These are phyloP conservation scores for Beauveria sp. DNA, from an alignment of 2,329 filamentous ascomycete species.

Conservation along the genomic window DNA sequence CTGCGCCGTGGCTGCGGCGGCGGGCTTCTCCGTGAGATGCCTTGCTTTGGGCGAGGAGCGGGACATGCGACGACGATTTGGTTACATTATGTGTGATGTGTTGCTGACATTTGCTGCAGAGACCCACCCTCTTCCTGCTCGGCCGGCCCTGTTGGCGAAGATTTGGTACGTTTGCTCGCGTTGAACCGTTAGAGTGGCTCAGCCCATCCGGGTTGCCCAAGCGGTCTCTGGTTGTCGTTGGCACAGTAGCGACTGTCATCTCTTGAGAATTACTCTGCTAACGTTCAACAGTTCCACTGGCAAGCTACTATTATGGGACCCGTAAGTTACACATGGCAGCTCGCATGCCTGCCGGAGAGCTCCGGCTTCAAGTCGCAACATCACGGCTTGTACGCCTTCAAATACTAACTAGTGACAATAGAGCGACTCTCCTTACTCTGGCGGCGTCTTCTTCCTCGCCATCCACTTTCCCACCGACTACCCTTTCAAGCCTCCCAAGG, in stretches of 20 bases:
- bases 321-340: constrained; percentile 51
- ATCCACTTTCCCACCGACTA: constrained; percentile 99
- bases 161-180: constrained; percentile 67
- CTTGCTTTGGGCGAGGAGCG: not conserved
- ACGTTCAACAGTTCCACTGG: constrained; percentile 80
- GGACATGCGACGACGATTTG: not conserved
- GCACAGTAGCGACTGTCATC: not conserved
- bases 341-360: not conserved
- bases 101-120: constrained; percentile 40
- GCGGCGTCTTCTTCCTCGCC: constrained; percentile 96
- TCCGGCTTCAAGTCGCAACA: not conserved
- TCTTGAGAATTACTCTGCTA: constrained; percentile 17
- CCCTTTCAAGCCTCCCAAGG: constrained; percentile 99
- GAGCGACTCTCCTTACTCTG: constrained; percentile 95
- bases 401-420: constrained; percentile 34
- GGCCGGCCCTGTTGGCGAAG: constrained; percentile 91
- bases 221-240: not conserved
- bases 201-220: constrained; percentile 10
- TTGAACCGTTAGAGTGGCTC: constrained; percentile 17
- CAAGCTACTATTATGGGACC: constrained; percentile 99
- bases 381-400: not conserved
- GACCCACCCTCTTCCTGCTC: constrained; percentile 98
- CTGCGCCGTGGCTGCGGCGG: not conserved
- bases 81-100: constrained; percentile 14
- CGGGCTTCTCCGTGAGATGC: not conserved